phyloP scores from a whole-genome alignment of 73 alveolate species.

The Symbiodinium natans region DNA sequence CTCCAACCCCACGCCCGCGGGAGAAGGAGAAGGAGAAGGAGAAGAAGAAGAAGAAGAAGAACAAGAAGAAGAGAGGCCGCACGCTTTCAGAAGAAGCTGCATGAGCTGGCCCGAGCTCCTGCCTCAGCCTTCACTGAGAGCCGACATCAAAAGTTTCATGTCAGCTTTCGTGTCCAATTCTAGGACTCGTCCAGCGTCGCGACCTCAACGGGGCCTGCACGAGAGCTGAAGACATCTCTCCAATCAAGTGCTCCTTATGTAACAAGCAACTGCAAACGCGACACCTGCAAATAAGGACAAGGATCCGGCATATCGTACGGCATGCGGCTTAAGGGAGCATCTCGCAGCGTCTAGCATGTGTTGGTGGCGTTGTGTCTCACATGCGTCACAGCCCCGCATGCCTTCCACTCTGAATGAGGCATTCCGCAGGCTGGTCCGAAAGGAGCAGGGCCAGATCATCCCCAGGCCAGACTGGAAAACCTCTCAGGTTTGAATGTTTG shows the following conservation, averaged over 20 bases:
- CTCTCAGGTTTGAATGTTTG: no score
- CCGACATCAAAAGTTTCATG: no score
- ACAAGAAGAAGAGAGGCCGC: no score
- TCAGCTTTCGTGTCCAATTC: no score
- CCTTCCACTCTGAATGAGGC: neutral
- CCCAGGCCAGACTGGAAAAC: conserved; percentile 76
- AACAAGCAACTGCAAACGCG: neutral
- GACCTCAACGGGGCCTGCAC: neutral
- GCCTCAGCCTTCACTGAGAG: no score
- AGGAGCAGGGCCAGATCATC: conserved; percentile 61
- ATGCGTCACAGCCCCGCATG: neutral
- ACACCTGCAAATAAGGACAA: neutral
- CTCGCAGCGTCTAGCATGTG: no score
- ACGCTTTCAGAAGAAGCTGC: conserved; percentile 76
- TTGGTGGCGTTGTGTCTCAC: no score
- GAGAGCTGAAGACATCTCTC: no score
- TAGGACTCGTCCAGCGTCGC: no score
- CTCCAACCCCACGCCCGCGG: no score
- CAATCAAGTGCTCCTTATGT: neutral
- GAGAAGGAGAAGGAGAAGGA: no score
- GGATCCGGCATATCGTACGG: neutral
- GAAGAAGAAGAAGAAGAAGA: no score
- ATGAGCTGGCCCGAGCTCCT: conserved; percentile 24
- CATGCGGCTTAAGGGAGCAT: neutral
- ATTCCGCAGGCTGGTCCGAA: conserved; percentile 36